Base-by-base conservation (phyloP, 2,329 filamentous ascomycete genomes). In the Clonostachys rhizophaga region DNA sequence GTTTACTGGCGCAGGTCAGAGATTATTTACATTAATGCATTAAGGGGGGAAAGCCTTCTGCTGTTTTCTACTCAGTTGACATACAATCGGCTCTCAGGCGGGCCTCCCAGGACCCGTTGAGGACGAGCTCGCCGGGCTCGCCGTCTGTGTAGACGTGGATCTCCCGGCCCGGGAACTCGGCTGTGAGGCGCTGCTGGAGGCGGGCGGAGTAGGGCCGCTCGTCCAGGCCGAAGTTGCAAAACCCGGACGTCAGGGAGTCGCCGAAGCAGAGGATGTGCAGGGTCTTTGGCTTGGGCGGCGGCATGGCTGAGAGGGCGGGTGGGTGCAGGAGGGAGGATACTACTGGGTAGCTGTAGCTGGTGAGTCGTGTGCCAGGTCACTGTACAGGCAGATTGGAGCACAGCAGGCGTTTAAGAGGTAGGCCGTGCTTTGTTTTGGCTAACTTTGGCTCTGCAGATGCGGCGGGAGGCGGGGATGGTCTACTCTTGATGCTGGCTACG, bases 211-310 rank as follows among this genome's bases (percentile, higher is more conserved):
- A 87, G 0, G 83, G 80, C 49, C 79, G 71, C 41, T 65, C 67
- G 44, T 50, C 58, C 13, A 63, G 44, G 17, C 76, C 78, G 42
- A 54, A 64, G 49, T 52, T 45, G 33, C 69, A 66, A 59, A 68
- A 83, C 40, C 83, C 83, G 12, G 69, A 71, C 6, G 83, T 86
- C 42, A 87, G 73, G 37, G 79, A 84, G 70, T 84, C 74, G 60
- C 82, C 82, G 61, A 85, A 81, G 68, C 81, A 84, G 50, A 85
- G 73, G 56, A 85, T 75, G 11, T 18, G 36, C 36, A 39, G 36
- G 24, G 24, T 30, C 24, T 30, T 30, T 30, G 24, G 24, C 24
- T 30, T 30, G 24, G 24, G 24, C 24, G 24, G 9, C 24, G 24
- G 24, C 24, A 30, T 30, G 24, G 24, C 9, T 30, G 24, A 10